Evolutionary conservation across 331 rosid species (phyloP).

Genomic region (Malus hybrid): DNA sequence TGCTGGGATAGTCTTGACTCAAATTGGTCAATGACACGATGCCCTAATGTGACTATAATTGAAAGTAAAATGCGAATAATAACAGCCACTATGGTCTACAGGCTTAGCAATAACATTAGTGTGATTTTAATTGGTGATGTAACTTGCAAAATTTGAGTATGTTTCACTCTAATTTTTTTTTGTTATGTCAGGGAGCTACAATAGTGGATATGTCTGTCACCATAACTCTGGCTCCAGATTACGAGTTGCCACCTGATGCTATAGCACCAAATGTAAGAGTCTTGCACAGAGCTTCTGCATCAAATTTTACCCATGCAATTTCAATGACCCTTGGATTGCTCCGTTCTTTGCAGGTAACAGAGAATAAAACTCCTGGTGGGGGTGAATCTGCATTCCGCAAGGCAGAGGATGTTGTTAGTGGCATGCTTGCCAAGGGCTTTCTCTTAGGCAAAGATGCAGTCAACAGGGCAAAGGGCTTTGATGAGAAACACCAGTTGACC

Average conservation of each 20-base stretch:
- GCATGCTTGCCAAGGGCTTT: conserved; percentile 94
- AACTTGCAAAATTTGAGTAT: background rate
- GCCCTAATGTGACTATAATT: background rate
- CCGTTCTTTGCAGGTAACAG: conserved; percentile 37
- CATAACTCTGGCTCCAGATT: conserved; percentile 64
- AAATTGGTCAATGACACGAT: background rate
- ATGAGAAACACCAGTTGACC: conserved; percentile 76
- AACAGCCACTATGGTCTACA: background rate
- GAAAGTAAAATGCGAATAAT: background rate
- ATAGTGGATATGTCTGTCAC: conserved; percentile 79
- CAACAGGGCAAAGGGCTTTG: conserved; percentile 71
- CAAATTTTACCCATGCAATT: background rate
- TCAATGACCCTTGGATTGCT: conserved; percentile 2
- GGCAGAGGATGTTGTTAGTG: conserved; percentile 89
- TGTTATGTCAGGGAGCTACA: conserved; percentile 71
- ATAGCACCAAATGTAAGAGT: conserved; percentile 48
- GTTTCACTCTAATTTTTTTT: background rate
- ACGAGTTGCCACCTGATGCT: conserved; percentile 76
- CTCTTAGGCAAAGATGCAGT: conserved; percentile 89
- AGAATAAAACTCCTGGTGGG: conserved; percentile 41
- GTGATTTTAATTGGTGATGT: background rate
- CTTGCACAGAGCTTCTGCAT: conserved; percentile 3
- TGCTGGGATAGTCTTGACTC: background rate
- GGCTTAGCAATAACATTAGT: background rate
- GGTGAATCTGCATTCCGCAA: conserved; percentile 64